Conservation (phyloP, 768 basidiomycete species). For the Multifurca ochricompacta region DNA sequence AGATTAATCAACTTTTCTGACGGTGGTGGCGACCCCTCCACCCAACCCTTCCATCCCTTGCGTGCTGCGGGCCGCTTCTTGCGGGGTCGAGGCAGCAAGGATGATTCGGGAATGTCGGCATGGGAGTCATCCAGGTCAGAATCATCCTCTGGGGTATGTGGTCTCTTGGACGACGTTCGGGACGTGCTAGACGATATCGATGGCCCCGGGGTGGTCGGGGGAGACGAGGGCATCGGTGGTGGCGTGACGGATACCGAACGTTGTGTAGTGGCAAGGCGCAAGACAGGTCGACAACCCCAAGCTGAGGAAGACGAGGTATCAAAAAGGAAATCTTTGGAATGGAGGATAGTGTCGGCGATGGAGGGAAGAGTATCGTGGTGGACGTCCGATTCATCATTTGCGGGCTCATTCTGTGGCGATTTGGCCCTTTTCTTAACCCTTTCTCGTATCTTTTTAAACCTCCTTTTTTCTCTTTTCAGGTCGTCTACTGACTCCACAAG, state of each 20-base stretch:
- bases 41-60: constrained; percentile 91
- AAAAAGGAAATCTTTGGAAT: constrained; percentile 18
- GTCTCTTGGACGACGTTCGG: constrained; percentile 72
- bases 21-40: constrained; percentile 75
- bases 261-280: constrained; percentile 62
- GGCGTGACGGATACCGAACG: constrained; percentile 71
- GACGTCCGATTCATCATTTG: constrained; percentile 22
- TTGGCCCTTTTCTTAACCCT: constrained; percentile 41
- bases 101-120: constrained; percentile 21
- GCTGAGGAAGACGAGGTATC: constrained; percentile 37
- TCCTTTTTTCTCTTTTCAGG: constrained; percentile 45
- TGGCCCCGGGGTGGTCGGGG: constrained; percentile 67
- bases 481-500: constrained; percentile 56
- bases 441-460: constrained; percentile 45
- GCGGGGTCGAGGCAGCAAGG: constrained; percentile 26
- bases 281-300: constrained; percentile 65
- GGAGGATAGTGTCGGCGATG: constrained; percentile 17
- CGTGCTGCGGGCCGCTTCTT: constrained; percentile 55
- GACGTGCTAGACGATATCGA: constrained; percentile 69
- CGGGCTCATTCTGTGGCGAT: constrained; percentile 25
- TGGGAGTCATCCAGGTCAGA: constrained; percentile 20
- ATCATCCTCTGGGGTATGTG: constrained; percentile 63
- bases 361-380: constrained; percentile 20
- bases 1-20: constrained; percentile 78
- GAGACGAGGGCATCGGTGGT: constrained; percentile 55